Percentiles rank a stretch among this genome's conserved stretches.
Evolutionary conservation across 345 rosid genomes (phyloP).

Genomic region (Chamaenerion angustifolium): DNA sequence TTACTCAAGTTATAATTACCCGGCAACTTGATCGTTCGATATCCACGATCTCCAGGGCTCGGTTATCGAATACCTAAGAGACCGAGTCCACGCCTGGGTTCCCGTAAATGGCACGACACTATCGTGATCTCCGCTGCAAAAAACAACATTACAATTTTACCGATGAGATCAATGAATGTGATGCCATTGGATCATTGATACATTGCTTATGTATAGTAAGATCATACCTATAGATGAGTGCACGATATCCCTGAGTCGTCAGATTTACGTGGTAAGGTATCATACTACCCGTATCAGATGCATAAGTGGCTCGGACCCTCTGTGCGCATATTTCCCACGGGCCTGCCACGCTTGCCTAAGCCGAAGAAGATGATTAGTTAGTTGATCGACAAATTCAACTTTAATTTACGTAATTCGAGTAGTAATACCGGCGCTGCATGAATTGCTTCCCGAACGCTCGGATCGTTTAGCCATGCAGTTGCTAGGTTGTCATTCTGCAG

Average conservation of each 20-base stretch:
- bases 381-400: too few relatives aligned
- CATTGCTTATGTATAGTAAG: neutral
- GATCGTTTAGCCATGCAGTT: constrained; percentile 30
- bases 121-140: constrained; percentile 14
- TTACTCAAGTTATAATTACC: constrained; percentile 2
- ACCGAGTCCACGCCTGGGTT: constrained; percentile 11
- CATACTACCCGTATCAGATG: constrained; percentile 11
- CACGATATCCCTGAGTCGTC: constrained; percentile 21
- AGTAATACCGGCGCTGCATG: constrained; percentile 31
- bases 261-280: constrained; percentile 20
- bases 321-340: constrained; percentile 7
- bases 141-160: neutral
- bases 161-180: too few relatives aligned
- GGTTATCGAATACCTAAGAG: constrained; percentile 4
- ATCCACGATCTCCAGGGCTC: constrained; percentile 14
- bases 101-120: constrained; percentile 10
- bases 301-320: constrained; percentile 8
- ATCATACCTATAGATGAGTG: constrained; percentile 24
- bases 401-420: neutral
- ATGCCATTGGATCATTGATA: too few relatives aligned
- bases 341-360: constrained; percentile 6
- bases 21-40: constrained; percentile 7
- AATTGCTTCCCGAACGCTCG: constrained; percentile 30
- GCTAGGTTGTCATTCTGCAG: constrained; percentile 32
- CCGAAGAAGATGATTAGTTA: neutral